Conservation (phyloP, 345 rosid species). For the Citrus sinensis region DNA sequence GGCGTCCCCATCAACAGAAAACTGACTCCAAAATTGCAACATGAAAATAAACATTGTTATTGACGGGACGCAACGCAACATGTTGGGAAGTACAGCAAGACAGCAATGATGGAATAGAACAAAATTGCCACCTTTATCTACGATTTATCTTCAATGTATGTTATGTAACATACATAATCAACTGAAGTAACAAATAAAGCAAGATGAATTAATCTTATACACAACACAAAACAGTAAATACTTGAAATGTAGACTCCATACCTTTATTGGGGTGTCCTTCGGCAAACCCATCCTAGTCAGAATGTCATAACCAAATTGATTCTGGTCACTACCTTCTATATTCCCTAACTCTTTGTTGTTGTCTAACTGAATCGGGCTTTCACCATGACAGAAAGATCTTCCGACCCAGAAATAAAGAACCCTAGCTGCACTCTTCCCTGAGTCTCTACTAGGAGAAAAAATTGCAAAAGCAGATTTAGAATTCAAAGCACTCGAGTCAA, state of each 20-base stretch:
- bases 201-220: not conserved
- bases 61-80: not conserved
- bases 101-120: not conserved
- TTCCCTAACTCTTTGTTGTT: conserved; percentile 31
- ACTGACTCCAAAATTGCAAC: not conserved
- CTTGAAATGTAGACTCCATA: conserved; percentile 22
- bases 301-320: conserved; percentile 50
- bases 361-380: conserved; percentile 42
- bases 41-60: not conserved
- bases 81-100: not conserved
- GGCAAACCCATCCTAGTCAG: conserved; percentile 61
- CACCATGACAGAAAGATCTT: conserved; percentile 44
- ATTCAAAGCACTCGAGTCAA: conserved; percentile 45
- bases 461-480: conserved; percentile 64
- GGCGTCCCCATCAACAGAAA: not conserved
- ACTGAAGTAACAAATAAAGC: not conserved
- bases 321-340: conserved; percentile 53
- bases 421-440: conserved; percentile 42
- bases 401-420: conserved; percentile 85
- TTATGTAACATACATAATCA: not conserved
- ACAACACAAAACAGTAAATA: not conserved
- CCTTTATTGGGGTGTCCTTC: conserved; percentile 61
- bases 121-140: not conserved
- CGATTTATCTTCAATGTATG: not conserved
- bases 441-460: conserved; percentile 32